Percentiles rank a stretch among this genome's conserved stretches.
These are phyloP conservation scores for Ulmus americana DNA, from an alignment of 331 rosid species.

Conservation along the genomic window DNA sequence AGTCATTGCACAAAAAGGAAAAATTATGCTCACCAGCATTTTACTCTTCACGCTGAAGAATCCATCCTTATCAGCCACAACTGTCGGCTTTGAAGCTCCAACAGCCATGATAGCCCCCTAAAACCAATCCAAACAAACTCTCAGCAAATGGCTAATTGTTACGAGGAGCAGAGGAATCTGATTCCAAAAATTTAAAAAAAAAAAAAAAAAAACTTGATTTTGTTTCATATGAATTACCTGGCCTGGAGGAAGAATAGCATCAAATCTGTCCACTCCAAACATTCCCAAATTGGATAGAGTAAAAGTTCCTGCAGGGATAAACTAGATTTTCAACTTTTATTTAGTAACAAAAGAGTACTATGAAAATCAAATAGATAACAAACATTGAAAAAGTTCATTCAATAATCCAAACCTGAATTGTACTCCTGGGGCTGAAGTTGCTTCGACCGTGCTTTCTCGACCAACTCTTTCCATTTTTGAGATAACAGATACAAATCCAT, in stretches of 20 bases:
- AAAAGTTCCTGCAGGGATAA: slow-evolving; percentile 61
- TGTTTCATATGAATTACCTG: slow-evolving; percentile 43
- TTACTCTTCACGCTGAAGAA: slow-evolving; percentile 77
- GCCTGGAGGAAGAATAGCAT: slow-evolving; percentile 97
- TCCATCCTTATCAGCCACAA: slow-evolving; percentile 66
- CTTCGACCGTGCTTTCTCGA: slow-evolving; percentile 82
- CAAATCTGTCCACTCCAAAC: slow-evolving; percentile 93
- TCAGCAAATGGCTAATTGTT: slow-evolving; percentile 16
- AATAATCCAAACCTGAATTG: slow-evolving; percentile 51
- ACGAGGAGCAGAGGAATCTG: slow-evolving; percentile 12
- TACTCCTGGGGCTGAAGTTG: slow-evolving; percentile 89
- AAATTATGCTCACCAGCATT: slow-evolving; percentile 69
- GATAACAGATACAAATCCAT: slow-evolving; percentile 85
- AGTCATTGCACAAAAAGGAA: not conserved
- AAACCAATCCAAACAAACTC: slow-evolving; percentile 17
- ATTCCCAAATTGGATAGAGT: slow-evolving; percentile 91
- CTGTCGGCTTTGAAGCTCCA: slow-evolving; percentile 90
- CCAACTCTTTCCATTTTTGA: slow-evolving; percentile 85
- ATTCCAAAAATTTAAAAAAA: not conserved
- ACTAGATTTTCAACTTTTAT: not conserved
- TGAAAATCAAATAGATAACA: slow-evolving; percentile 2
- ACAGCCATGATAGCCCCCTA: slow-evolving; percentile 98
- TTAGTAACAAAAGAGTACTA: slow-evolving; percentile 7
- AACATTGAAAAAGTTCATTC: not conserved
- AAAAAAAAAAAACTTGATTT: not conserved